phyloP scores from a whole-genome alignment of 345 rosid species.

The Populus tremula region DNA sequence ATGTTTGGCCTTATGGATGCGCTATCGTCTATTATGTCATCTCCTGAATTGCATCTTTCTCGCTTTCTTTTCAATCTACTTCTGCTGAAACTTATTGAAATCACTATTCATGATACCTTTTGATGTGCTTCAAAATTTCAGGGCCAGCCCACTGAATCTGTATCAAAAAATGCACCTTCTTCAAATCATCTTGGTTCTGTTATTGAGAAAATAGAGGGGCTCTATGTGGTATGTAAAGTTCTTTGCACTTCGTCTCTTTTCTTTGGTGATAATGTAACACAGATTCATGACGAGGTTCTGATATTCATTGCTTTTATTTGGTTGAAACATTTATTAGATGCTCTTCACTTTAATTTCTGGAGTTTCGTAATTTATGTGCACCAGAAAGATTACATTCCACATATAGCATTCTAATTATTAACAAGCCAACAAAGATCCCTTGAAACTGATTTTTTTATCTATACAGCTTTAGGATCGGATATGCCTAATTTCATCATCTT shows the following conservation, averaged over 20 bases:
- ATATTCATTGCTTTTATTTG: not conserved
- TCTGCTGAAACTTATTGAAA: not conserved
- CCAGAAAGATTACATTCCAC: not conserved
- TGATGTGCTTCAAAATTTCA: not conserved
- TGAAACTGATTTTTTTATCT: not conserved
- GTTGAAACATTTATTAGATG: not conserved
- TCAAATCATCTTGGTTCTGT: conserved; percentile 25
- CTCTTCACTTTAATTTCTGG: not conserved
- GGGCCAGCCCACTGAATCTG: not conserved
- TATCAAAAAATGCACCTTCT: not conserved
- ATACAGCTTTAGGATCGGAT: not conserved
- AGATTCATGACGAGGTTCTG: not conserved
- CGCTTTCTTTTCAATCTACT: not conserved
- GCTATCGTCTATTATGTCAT: not conserved
- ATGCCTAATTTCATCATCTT: not conserved
- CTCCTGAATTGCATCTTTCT: not conserved
- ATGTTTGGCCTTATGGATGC: not conserved
- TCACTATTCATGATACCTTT: not conserved
- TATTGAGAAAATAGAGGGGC: conserved; percentile 24
- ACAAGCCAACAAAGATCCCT: not conserved
- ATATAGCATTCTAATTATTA: not conserved
- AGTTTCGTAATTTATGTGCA: not conserved
- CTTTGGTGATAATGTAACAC: not conserved
- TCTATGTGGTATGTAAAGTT: conserved; percentile 12
- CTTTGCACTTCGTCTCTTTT: not conserved